phyloP scores from a whole-genome alignment of 2,329 filamentous ascomycete species.

The Aureobasidium vineae region DNA sequence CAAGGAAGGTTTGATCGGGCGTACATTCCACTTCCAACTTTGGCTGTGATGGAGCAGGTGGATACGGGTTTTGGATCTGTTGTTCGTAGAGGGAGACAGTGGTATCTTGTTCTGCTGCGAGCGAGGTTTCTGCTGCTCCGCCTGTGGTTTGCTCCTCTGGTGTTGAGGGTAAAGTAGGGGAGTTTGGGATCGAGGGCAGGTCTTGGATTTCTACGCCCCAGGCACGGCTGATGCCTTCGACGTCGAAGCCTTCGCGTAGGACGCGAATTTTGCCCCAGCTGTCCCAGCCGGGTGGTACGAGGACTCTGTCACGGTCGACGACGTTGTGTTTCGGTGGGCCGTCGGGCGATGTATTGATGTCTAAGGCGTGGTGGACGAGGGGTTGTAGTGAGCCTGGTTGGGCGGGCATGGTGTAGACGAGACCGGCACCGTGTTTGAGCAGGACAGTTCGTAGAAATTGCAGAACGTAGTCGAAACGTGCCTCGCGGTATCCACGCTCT shows the following conservation, averaged over 20 bases:
- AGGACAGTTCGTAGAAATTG: constrained; percentile 89
- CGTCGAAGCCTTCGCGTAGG: constrained; percentile 85
- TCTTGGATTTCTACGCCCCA: constrained; percentile 55
- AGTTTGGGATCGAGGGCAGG: background rate
- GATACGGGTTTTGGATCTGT: constrained; percentile 37
- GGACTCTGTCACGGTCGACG: constrained; percentile 75
- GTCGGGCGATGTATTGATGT: constrained; percentile 72
- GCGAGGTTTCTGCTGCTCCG: constrained; percentile 29
- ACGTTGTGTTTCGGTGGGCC: constrained; percentile 56
- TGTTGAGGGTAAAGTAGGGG: constrained; percentile 10
- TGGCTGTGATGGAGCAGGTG: constrained; percentile 33
- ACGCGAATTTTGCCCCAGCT: constrained; percentile 97
- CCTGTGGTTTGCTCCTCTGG: constrained; percentile 2
- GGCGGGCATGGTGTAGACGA: constrained; percentile 66
- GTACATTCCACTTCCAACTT: constrained; percentile 38
- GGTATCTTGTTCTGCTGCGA: constrained; percentile 26
- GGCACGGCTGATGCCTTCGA: constrained; percentile 77
- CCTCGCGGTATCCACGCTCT: constrained; percentile 89
- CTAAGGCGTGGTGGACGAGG: constrained; percentile 79
- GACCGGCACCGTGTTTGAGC: constrained; percentile 48
- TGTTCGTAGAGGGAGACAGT: constrained; percentile 36
- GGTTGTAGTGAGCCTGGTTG: constrained; percentile 73
- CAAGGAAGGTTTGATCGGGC: constrained; percentile 38
- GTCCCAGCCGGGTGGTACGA: constrained; percentile 96
- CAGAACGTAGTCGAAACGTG: constrained; percentile 92